Evolutionary conservation across 352 stramenopile species (phyloP).

Genomic region (Pythium sp.): DNA sequence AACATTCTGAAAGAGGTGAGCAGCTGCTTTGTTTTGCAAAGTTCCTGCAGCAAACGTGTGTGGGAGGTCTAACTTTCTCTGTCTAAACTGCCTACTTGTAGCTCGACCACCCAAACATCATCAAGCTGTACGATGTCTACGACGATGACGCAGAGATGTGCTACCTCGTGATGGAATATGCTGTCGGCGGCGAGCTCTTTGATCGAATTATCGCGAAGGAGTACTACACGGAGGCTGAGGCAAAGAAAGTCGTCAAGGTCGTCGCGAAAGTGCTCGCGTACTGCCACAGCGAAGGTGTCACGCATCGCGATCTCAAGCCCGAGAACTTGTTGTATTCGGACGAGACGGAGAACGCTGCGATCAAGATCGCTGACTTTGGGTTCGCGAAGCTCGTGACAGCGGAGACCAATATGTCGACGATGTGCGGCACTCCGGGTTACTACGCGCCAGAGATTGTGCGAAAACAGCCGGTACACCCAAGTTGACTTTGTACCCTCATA

Average conservation of each 20-base stretch:
- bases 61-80: not conserved
- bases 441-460: slow-evolving; percentile 96
- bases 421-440: slow-evolving; percentile 94
- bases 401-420: slow-evolving; percentile 84
- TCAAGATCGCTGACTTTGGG: slow-evolving; percentile 95
- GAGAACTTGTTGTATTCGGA: slow-evolving; percentile 94
- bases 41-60: not conserved
- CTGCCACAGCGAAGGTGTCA: slow-evolving; percentile 86
- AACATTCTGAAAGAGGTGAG: slow-evolving; percentile 70
- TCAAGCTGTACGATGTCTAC: slow-evolving; percentile 84
- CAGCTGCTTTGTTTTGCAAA: not conserved
- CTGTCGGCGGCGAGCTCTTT: slow-evolving; percentile 90
- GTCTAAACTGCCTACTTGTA: slow-evolving; percentile 11
- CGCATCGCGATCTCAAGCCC: slow-evolving; percentile 96
- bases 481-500: not conserved
- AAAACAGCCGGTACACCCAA: slow-evolving; percentile 57
- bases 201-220: slow-evolving; percentile 92
- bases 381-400: slow-evolving; percentile 82
- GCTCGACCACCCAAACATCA: slow-evolving; percentile 87
- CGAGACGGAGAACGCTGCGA: slow-evolving; percentile 77
- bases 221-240: slow-evolving; percentile 90
- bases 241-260: slow-evolving; percentile 80
- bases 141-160: slow-evolving; percentile 71
- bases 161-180: slow-evolving; percentile 89
- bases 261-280: slow-evolving; percentile 85